Base-by-base conservation (phyloP, 2,329 filamentous ascomycete species). In the Tolypocladium endophyticum region DNA sequence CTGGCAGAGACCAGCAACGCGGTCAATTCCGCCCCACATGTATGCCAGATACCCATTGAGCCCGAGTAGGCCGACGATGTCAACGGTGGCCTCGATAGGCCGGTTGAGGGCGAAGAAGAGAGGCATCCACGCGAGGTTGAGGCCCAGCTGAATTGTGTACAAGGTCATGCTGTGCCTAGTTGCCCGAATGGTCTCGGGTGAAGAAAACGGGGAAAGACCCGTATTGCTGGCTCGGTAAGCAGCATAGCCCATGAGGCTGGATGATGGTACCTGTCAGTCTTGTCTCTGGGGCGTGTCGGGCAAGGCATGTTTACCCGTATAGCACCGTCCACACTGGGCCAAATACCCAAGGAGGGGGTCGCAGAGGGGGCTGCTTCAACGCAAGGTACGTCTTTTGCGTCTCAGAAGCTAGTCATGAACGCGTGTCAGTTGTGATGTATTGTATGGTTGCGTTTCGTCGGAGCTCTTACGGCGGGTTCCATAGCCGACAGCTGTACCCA, bases 61-160 rank as follows among this genome's bases (percentile, higher is more conserved):
- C 11, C 88, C 90, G 0, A 87, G 78, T 11, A 97, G 79, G 0
- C 86, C 81, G 35, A 89, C 74, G 57, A 96, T 87, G 71, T 97
- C 90, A 35, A 81, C 81, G 8, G 90, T 85, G 4, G 92, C 92
- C 69, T 85, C 83, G 58, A 87, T 79, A 1, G 92, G 91, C 20
- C 84, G 83, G 64, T 87, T 86, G 57, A 87, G 70, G n/a, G 83
- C 81, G 71, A 96, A 97, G 81, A 97, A 97, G 14, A 97, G 81
- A 16, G 93, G 93, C 83, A 92, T 97, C 90, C 90, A 97, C 58
- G 87, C 73, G 36, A 96, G 78, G 72, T 97, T 97, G 57, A 97
- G 79, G 14, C 82, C 89, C 8, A 97, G 85, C 75, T 97, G 92
- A 61, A 92, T 79, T 2, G 89, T 89, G 78, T 96, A 97, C 36